A percentile compares a stretch with the other conserved stretches of the same genome.
These are phyloP conservation scores for Fusarium transvaalense DNA, from an alignment of 2,329 filamentous ascomycete species.

Conservation along the genomic window DNA sequence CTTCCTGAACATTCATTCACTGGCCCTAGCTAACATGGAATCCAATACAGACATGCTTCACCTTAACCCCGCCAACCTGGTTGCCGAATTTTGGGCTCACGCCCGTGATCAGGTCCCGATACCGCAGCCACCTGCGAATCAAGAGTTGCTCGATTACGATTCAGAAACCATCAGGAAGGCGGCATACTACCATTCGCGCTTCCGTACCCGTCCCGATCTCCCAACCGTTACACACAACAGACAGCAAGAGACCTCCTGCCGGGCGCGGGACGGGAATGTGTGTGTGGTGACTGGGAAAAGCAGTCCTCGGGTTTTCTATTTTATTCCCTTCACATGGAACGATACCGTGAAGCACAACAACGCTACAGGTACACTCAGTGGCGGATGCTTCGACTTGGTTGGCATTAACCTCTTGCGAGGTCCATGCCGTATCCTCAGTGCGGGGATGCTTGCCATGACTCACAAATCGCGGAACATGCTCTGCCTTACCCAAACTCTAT, in stretches of 20 bases:
- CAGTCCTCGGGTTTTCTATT: background rate
- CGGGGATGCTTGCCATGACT: background rate
- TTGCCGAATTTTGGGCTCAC: background rate
- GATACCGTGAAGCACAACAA: background rate
- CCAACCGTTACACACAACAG: rapidly evolving
- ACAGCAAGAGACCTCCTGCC: background rate
- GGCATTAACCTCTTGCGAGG: rapidly evolving
- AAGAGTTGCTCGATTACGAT: background rate
- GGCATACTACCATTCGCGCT: background rate
- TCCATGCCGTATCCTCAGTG: rapidly evolving
- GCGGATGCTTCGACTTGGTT: background rate
- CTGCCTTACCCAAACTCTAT: background rate
- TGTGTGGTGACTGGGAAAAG: background rate
- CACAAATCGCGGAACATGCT: conserved; percentile 19
- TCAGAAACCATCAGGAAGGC: background rate
- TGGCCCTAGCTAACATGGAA: no score
- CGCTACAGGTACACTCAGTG: no score
- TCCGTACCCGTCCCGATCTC: rapidly evolving
- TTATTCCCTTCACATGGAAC: conserved; percentile 5
- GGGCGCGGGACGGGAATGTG: background rate
- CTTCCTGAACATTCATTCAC: no score
- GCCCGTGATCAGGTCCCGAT: background rate
- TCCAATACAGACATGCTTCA: background rate
- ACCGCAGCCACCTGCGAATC: background rate
- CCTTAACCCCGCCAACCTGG: background rate